A percentile compares a stretch with the other conserved stretches of the same genome.
Conservation (phyloP, 2,329 filamentous ascomycete species). For the Aphanoascus verrucosus region DNA sequence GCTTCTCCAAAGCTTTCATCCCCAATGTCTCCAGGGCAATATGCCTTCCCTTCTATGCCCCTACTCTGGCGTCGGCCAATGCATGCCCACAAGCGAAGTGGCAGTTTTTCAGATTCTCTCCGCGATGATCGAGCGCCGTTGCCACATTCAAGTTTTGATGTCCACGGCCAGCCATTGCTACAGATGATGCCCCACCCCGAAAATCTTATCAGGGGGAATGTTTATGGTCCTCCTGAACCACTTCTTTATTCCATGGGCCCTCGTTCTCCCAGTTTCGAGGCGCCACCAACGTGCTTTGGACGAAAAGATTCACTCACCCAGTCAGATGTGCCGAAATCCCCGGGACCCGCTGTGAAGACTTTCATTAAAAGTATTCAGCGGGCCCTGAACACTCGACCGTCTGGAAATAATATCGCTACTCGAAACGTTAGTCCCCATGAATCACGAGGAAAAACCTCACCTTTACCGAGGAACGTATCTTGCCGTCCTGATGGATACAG, state of each 20-base stretch:
- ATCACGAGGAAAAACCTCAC: slow-evolving; percentile 31
- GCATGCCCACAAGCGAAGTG: slow-evolving; percentile 62
- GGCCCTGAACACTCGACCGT: slow-evolving; percentile 56
- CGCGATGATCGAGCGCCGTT: slow-evolving; percentile 53
- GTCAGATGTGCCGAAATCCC: slow-evolving; percentile 17
- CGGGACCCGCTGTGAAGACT: slow-evolving; percentile 63
- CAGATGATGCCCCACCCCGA: slow-evolving; percentile 61
- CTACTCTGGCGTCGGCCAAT: slow-evolving; percentile 38
- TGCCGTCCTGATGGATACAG: slow-evolving; percentile 36
- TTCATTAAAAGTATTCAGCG: slow-evolving; percentile 77
- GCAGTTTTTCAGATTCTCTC: slow-evolving; percentile 75
- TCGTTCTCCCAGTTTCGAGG: slow-evolving; percentile 34
- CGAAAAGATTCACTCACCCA: neutral
- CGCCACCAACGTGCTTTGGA: slow-evolving; percentile 21
- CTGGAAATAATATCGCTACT: slow-evolving; percentile 14
- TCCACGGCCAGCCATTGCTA: slow-evolving; percentile 37
- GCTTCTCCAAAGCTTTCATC: slow-evolving; percentile 22
- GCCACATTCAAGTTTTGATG: slow-evolving; percentile 37
- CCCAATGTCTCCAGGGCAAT: slow-evolving; percentile 18
- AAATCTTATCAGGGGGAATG: slow-evolving; percentile 74
- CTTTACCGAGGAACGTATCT: slow-evolving; percentile 37
- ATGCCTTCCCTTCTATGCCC: slow-evolving; percentile 22
- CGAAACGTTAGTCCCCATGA: slow-evolving; percentile 10
- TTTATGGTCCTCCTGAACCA: slow-evolving; percentile 71
- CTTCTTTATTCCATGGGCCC: slow-evolving; percentile 59